phyloP scores from a whole-genome alignment of 2,329 filamentous ascomycete species.

The Alternaria dauci region DNA sequence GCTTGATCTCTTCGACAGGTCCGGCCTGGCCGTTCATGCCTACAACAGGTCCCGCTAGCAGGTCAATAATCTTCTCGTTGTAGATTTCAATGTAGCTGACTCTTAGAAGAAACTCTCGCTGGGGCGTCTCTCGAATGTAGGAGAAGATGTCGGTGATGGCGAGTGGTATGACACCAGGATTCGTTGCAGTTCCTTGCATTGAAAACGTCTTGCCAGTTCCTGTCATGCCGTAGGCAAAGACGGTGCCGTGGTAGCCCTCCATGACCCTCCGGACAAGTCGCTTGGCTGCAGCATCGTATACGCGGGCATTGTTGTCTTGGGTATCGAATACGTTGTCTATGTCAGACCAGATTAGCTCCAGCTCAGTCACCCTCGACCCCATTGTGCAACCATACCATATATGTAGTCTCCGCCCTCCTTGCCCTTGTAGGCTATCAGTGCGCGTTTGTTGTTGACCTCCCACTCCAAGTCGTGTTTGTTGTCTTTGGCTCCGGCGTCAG shows the following conservation, averaged over 20 bases:
- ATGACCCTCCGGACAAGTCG: conserved; percentile 94
- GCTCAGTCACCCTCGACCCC: conserved; percentile 14
- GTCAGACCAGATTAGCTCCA: conserved; percentile 24
- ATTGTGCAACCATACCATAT: conserved; percentile 72
- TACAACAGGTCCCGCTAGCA: conserved; percentile 77
- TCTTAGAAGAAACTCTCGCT: conserved; percentile 89
- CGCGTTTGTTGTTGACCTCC: conserved; percentile 86
- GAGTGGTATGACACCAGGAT: conserved; percentile 93
- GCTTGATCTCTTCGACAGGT: conserved; percentile 91
- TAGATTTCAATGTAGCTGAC: conserved; percentile 99
- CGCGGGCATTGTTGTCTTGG: conserved; percentile 90
- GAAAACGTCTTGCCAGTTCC: conserved; percentile 99
- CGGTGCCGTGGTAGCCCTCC: conserved; percentile 98
- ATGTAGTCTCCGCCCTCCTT: conserved; percentile 86
- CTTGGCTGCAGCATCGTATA: conserved; percentile 94
- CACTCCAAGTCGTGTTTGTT: conserved; percentile 80
- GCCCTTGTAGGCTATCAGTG: conserved; percentile 82
- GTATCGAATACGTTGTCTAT: conserved; percentile 95
- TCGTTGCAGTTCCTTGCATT: conserved; percentile 97
- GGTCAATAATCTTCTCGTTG: conserved; percentile 95
- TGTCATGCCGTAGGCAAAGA: conserved; percentile 99
- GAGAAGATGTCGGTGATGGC: conserved; percentile 99
- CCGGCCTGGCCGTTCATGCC: conserved; percentile 57
- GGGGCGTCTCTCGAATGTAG: conserved; percentile 96
- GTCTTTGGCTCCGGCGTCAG: conserved; percentile 73